phyloP scores from a whole-genome alignment of 2,329 filamentous ascomycete genomes.

The Monosporascus ibericus region DNA sequence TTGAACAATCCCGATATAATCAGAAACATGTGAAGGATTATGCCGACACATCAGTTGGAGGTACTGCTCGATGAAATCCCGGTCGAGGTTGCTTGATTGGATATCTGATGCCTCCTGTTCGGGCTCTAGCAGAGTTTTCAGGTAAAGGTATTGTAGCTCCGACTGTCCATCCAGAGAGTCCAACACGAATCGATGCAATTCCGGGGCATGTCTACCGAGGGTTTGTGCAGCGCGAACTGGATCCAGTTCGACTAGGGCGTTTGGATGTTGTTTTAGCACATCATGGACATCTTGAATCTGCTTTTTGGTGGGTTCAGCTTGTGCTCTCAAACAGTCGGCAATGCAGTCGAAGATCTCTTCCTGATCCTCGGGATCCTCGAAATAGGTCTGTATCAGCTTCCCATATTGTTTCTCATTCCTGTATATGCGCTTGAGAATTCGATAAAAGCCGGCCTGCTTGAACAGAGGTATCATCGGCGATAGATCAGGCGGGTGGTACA shows the following conservation, averaged over 20 bases:
- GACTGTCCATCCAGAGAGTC: slow-evolving; percentile 53
- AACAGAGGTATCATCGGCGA: slow-evolving; percentile 71
- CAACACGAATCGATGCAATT: slow-evolving; percentile 62
- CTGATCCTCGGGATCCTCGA: slow-evolving; percentile 76
- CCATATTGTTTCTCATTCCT: slow-evolving; percentile 72
- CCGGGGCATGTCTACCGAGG: slow-evolving; percentile 54
- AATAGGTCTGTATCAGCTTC: slow-evolving; percentile 71
- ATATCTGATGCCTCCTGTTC: slow-evolving; percentile 29
- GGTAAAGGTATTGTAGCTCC: slow-evolving; percentile 67
- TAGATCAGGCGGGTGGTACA: slow-evolving; percentile 85
- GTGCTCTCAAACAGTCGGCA: slow-evolving; percentile 62
- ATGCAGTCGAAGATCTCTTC: slow-evolving; percentile 75
- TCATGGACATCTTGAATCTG: slow-evolving; percentile 66
- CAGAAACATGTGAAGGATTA: slow-evolving; percentile 73
- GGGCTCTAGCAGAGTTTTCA: slow-evolving; percentile 69
- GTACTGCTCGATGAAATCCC: slow-evolving; percentile 72
- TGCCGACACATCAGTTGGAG: slow-evolving; percentile 88
- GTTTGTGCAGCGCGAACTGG: slow-evolving; percentile 59
- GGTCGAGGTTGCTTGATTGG: slow-evolving; percentile 33
- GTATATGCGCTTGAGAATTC: slow-evolving; percentile 87
- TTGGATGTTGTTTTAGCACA: slow-evolving; percentile 60
- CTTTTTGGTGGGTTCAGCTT: slow-evolving; percentile 57
- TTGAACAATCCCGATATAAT: slow-evolving; percentile 73
- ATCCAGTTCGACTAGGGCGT: slow-evolving; percentile 61
- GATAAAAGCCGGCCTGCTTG: slow-evolving; percentile 74